A percentile compares a stretch with the other conserved stretches of the same genome.
Evolutionary conservation across 1,284 basidiomycete species (phyloP).

Genomic region (Porogramme epimiltina): DNA sequence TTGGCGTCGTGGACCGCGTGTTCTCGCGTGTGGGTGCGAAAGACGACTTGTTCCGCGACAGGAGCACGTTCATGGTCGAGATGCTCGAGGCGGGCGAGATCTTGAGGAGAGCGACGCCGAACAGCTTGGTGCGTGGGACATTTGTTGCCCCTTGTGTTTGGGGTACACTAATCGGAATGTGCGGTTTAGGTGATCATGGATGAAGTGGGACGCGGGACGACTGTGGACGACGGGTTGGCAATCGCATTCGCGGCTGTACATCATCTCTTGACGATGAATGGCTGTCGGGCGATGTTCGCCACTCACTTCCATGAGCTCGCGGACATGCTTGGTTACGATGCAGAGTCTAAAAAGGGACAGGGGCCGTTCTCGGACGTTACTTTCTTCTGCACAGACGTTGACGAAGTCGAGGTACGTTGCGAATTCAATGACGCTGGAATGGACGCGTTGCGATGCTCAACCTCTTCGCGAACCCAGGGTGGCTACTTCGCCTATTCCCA

Average conservation of each 20-base stretch:
- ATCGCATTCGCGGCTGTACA: slow-evolving; percentile 92
- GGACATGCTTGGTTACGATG: slow-evolving; percentile 73
- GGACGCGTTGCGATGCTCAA: background rate
- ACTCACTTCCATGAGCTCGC: slow-evolving; percentile 97
- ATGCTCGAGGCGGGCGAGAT: slow-evolving; percentile 88
- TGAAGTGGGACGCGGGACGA: slow-evolving; percentile 95
- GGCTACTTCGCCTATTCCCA: slow-evolving; percentile 85
- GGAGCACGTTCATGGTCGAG: slow-evolving; percentile 94
- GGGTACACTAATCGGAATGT: background rate
- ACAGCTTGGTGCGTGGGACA: slow-evolving; percentile 65
- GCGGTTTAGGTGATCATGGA: slow-evolving; percentile 95
- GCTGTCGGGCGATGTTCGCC: slow-evolving; percentile 88
- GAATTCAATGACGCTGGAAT: too few species aligned
- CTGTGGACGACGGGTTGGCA: slow-evolving; percentile 87
- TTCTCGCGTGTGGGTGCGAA: slow-evolving; percentile 96
- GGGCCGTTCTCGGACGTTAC: slow-evolving; percentile 61
- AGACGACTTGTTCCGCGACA: slow-evolving; percentile 91
- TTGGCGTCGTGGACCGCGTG: slow-evolving; percentile 90
- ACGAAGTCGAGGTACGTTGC: slow-evolving; percentile 72
- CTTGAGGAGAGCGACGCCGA: slow-evolving; percentile 77
- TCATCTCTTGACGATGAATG: slow-evolving; percentile 75
- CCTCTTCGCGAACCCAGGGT: slow-evolving; percentile 46
- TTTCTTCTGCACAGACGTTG: slow-evolving; percentile 90
- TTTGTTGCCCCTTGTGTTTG: background rate
- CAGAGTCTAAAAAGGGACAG: slow-evolving; percentile 39